phyloP scores from a whole-genome alignment of 2,329 filamentous ascomycete genomes.

The Aspergillus pseudonomiae region DNA sequence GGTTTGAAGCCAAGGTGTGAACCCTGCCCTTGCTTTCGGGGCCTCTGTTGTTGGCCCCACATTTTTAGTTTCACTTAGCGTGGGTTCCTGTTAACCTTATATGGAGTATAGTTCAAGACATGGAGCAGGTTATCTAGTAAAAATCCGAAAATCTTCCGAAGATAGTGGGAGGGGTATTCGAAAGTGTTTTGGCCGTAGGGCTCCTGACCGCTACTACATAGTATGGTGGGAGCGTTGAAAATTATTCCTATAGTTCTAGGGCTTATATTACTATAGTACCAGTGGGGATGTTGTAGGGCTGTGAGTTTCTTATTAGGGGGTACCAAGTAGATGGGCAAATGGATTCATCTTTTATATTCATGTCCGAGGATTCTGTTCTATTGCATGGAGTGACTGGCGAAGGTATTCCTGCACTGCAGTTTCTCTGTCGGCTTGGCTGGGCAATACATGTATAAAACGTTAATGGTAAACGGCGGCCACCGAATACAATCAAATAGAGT shows the following conservation, averaged over 20 bases:
- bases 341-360: accelerated
- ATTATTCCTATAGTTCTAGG: background rate
- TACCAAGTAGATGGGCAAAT: accelerated
- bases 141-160: background rate
- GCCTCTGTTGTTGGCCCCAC: background rate
- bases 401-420: background rate
- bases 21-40: background rate
- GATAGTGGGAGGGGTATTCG: background rate
- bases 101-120: background rate
- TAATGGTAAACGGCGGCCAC: too few relatives aligned
- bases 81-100: background rate
- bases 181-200: too few relatives aligned
- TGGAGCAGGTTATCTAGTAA: too few relatives aligned
- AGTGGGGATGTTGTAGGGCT: background rate
- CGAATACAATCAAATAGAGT: background rate
- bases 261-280: background rate
- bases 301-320: background rate
- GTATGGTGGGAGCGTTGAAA: too few relatives aligned
- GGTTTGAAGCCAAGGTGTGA: too few relatives aligned
- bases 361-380: background rate
- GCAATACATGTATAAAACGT: background rate
- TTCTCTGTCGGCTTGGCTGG: background rate
- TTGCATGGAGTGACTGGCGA: background rate
- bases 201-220: background rate
- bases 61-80: background rate